Evolutionary conservation across 192 early-diverging fungal species (phyloP).

Genomic region (Lunasporangiospora selenospora): DNA sequence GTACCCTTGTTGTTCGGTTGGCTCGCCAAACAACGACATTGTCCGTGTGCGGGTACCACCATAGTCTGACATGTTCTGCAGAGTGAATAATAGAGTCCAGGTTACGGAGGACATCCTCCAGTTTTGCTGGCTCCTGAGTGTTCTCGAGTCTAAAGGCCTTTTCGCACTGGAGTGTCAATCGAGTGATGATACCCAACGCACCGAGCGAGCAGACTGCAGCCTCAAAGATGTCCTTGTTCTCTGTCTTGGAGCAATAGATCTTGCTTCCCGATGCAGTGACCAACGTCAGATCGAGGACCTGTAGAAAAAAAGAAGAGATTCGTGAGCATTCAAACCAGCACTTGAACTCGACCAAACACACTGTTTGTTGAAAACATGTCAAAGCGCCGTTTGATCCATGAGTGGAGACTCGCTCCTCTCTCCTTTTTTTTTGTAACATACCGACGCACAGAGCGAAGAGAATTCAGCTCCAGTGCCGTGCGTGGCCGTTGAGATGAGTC

Average conservation of each 20-base stretch:
- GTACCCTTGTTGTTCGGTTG: conserved; percentile 59
- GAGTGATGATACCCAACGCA: conserved; percentile 71
- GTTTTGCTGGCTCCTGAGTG: conserved; percentile 64
- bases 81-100: conserved; percentile 59
- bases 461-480: conserved; percentile 75
- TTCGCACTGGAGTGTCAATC: conserved; percentile 72
- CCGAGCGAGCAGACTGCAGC: conserved; percentile 75
- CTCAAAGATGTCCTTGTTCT: conserved; percentile 62
- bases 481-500: conserved; percentile 74
- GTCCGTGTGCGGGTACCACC: conserved; percentile 83
- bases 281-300: conserved; percentile 65
- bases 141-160: conserved; percentile 70
- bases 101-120: conserved; percentile 61
- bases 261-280: conserved; percentile 60
- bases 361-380: too few species aligned
- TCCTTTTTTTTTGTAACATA: conserved; percentile 21
- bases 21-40: conserved; percentile 71
- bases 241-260: conserved; percentile 56
- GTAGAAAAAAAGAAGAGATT: not conserved
- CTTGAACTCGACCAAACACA: too few species aligned
- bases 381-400: not conserved
- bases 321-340: too few species aligned
- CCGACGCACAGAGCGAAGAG: conserved; percentile 62
- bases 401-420: not conserved
- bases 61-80: conserved; percentile 77